These are phyloP conservation scores for Maudiozyma serrabonitensis DNA, from an alignment of 805 yeast genomes.

Conservation along the genomic window DNA sequence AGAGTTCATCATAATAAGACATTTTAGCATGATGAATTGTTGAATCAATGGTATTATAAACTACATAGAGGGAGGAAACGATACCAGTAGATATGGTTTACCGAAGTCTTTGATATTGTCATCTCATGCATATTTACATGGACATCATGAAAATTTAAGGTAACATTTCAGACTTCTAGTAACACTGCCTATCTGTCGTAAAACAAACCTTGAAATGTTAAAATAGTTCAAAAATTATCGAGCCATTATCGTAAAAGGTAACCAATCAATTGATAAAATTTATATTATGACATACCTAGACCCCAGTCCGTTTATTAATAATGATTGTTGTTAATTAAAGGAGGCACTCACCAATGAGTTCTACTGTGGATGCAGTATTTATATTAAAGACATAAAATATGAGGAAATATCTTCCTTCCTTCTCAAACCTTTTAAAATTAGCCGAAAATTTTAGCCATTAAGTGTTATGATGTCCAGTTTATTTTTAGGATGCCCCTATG, in stretches of 20 bases:
- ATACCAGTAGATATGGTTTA: neutral
- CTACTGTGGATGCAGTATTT: neutral
- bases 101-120: neutral
- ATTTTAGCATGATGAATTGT: too few species aligned
- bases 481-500: neutral
- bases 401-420: neutral
- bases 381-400: neutral
- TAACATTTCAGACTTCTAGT: neutral
- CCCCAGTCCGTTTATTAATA: neutral
- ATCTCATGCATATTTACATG: neutral
- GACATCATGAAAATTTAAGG: neutral
- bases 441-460: neutral
- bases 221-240: neutral
- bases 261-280: neutral
- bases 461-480: neutral
- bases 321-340: neutral
- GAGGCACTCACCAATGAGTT: neutral
- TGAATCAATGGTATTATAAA: too few species aligned
- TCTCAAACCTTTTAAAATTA: neutral
- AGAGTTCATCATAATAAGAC: too few species aligned
- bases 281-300: neutral
- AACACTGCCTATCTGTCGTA: neutral
- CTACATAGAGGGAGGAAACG: too few species aligned
- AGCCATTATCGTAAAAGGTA: neutral
- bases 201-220: neutral